Evolutionary conservation across 2,329 filamentous ascomycete species (phyloP), one percentile per base, ranked within the genome.

Genomic region (Metarhizium brunneum): DNA sequence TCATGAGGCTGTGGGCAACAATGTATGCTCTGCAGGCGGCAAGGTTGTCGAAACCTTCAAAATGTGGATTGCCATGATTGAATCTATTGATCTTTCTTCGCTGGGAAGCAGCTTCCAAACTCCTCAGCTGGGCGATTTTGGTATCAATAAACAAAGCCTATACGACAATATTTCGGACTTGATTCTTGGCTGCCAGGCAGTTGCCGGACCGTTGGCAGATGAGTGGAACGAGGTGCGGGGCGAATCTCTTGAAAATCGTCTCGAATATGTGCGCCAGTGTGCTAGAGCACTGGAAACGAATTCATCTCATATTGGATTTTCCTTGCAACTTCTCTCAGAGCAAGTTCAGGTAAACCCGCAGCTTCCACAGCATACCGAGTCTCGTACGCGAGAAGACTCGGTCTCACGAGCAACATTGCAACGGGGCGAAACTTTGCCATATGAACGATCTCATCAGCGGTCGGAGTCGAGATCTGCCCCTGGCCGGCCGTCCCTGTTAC

Each of bases 141-240:
- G 85, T 65, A 82, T 86, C 36, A 90, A 95, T 69, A 97, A 97
- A 72, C 94, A 99, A 69, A 88, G 87, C 63, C 78, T 95, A 18
- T 97, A 97, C 70, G 94, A 97, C 70, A 88, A 91, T 57, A 87
- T 96, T 55, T 92, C 91, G 8, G 94, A 97, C 68, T 80, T 99
- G 32, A 74, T 97, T 4, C 74, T 96, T 52, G 85, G 87, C 57
- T 96, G 92, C 65, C 94, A 99, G 71, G 85, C 88, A 29, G 87
- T 97, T n/a, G 89, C 91, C 6, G 90, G 90, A 8, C 94, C 94
- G 6, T 72, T 99, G 47, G 89, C 87, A 8, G 94, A 99, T 67
- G 94, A 99, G 72, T 99, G 94, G 94, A 84, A 92, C 4, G 91
- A 96, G 68, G 78, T 92, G n/a, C 85, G 91, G 47, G 90, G 91